Evolutionary conservation across 2,329 filamentous ascomycete species (phyloP).

Genomic region (Ophiostoma angusticollis): DNA sequence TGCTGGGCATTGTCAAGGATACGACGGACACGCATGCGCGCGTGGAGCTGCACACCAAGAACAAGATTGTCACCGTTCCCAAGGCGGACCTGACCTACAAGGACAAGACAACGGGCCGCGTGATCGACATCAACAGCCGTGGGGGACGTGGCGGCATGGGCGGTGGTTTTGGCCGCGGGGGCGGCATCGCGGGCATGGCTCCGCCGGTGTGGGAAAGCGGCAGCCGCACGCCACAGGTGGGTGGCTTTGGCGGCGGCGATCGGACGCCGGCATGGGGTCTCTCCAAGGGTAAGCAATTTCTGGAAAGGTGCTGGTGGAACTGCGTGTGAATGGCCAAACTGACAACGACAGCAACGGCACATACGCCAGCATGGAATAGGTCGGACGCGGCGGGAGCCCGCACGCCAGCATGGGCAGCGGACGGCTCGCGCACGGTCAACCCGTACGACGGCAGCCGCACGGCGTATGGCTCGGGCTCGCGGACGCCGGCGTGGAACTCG

Average conservation of each 20-base stretch:
- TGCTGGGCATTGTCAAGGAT: slow-evolving; percentile 91
- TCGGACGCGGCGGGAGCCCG: slow-evolving; percentile 42
- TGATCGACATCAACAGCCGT: slow-evolving; percentile 52
- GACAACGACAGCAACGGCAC: slow-evolving; percentile 37
- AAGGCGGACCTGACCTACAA: slow-evolving; percentile 76
- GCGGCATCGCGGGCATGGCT: slow-evolving; percentile 18
- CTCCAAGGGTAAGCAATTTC: slow-evolving; percentile 48
- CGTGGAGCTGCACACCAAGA: slow-evolving; percentile 88
- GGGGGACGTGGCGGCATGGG: slow-evolving; percentile 26
- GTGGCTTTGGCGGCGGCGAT: slow-evolving; percentile 44
- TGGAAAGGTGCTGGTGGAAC: too few relatives aligned
- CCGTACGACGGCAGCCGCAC: slow-evolving; percentile 64
- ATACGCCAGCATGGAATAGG: slow-evolving; percentile 50
- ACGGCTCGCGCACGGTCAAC: slow-evolving; percentile 54
- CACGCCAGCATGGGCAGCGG: slow-evolving; percentile 54
- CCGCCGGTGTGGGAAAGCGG: slow-evolving; percentile 48
- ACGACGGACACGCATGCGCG: slow-evolving; percentile 75
- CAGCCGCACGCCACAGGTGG: slow-evolving; percentile 55
- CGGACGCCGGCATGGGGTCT: slow-evolving; percentile 66
- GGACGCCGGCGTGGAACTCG: slow-evolving; percentile 68
- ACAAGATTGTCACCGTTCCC: slow-evolving; percentile 74
- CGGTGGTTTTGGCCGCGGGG: slow-evolving; percentile 15
- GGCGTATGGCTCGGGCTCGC: slow-evolving; percentile 60
- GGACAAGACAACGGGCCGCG: slow-evolving; percentile 66
- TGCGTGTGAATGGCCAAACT: too few relatives aligned